A percentile compares a stretch with the other conserved stretches of the same genome.
phyloP scores from a whole-genome alignment of 257 asterid genomes.

The Marsdenia floribunda region DNA sequence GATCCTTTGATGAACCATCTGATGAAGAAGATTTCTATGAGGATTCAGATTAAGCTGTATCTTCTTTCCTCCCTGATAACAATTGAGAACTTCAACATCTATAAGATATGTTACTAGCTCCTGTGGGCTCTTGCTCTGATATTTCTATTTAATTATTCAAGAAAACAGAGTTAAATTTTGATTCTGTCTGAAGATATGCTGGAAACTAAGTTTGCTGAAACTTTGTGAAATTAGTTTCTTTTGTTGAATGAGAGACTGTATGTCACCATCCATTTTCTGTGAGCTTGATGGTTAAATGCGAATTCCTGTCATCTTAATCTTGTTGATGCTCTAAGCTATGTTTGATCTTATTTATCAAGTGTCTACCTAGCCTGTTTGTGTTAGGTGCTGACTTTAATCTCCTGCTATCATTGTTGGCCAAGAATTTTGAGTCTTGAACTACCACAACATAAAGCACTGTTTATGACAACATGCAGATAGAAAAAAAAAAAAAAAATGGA shows the following conservation, averaged over 20 bases:
- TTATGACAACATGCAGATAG: too few species aligned
- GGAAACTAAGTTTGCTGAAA: slow-evolving; percentile 12
- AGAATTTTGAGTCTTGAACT: neutral
- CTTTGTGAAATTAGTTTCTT: slow-evolving; percentile 3
- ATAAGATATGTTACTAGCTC: slow-evolving; percentile 4
- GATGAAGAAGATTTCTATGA: slow-evolving; percentile 35
- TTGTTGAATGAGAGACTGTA: slow-evolving; percentile 1
- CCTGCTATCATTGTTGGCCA: neutral
- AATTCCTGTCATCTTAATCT: neutral
- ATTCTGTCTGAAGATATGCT: slow-evolving; percentile 1
- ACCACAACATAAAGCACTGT: neutral
- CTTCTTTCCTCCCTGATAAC: neutral
- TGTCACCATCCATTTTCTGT: neutral
- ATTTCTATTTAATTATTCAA: neutral
- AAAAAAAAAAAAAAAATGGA: neutral
- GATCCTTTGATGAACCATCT: slow-evolving; percentile 41
- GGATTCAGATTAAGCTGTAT: slow-evolving; percentile 30
- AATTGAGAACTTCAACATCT: slow-evolving; percentile 1
- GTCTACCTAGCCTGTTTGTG: neutral
- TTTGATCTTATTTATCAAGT: neutral
- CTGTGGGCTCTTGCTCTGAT: slow-evolving; percentile 2
- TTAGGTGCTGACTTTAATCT: neutral
- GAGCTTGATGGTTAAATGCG: neutral
- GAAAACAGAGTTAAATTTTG: slow-evolving; percentile 1
- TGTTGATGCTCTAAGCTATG: neutral